phyloP scores from a whole-genome alignment of 257 asterid genomes.

The Solanum sitiens region DNA sequence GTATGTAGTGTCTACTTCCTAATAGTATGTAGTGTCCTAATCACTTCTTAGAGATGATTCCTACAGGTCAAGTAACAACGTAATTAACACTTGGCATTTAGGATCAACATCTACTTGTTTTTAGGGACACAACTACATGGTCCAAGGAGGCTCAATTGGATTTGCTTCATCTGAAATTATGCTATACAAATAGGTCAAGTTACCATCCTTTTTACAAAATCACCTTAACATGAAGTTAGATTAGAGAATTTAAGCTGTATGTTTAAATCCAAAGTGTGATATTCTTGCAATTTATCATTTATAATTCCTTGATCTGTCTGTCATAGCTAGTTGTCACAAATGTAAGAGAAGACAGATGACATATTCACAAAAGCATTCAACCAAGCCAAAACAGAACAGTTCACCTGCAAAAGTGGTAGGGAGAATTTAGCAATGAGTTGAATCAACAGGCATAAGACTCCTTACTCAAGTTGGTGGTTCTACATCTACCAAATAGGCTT shows the following conservation, averaged over 20 bases:
- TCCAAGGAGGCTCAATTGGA: background rate
- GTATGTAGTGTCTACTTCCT: no score
- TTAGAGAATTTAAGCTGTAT: background rate
- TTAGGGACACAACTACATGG: background rate
- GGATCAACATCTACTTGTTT: no score
- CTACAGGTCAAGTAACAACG: no score
- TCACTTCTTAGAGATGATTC: no score
- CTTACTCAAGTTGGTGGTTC: background rate
- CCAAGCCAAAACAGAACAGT: background rate
- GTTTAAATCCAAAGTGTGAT: background rate
- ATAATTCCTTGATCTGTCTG: background rate
- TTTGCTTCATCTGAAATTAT: background rate
- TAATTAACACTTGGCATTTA: no score
- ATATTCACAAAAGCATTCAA: background rate
- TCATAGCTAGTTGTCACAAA: background rate
- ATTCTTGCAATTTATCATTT: background rate
- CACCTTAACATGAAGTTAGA: background rate
- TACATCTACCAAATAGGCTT: background rate
- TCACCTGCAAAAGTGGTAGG: background rate
- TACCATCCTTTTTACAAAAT: background rate
- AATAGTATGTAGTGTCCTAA: no score
- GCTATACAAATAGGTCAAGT: background rate
- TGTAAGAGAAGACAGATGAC: background rate
- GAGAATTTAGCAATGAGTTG: background rate
- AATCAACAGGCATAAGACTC: background rate